Conservation (phyloP, 2,329 filamentous ascomycete species). For the Xylaria multiplex region DNA sequence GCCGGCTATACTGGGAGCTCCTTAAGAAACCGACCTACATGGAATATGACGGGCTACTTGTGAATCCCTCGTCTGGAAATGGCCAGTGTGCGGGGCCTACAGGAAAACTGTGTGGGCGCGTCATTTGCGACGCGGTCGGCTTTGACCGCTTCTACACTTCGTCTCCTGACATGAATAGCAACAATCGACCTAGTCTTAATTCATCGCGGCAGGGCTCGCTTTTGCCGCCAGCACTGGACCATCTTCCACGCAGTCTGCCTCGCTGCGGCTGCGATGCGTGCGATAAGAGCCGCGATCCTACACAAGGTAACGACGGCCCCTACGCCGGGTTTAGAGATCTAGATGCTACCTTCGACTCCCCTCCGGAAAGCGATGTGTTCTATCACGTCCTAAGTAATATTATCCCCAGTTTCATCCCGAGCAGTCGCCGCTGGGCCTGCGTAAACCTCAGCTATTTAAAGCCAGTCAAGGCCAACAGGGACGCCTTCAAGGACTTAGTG, state of each 20-base stretch:
- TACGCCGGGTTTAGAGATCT: conserved; percentile 56
- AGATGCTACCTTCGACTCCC: conserved; percentile 49
- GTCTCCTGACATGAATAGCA: conserved; percentile 38
- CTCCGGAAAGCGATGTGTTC: conserved; percentile 56
- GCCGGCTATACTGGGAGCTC: conserved; percentile 59
- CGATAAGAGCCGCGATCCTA: conserved; percentile 37
- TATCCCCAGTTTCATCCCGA: conserved; percentile 58
- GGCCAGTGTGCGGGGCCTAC: conserved; percentile 40
- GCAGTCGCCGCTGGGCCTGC: conserved; percentile 57
- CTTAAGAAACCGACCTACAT: conserved; percentile 58
- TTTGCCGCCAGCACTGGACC: conserved; percentile 46
- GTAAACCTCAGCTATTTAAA: conserved; percentile 53
- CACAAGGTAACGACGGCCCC: conserved; percentile 43
- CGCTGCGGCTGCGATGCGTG: conserved; percentile 56
- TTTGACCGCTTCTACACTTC: conserved; percentile 50
- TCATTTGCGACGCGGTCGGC: conserved; percentile 57
- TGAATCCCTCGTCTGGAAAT: conserved; percentile 46
- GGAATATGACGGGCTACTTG: conserved; percentile 57
- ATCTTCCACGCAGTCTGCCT: conserved; percentile 54
- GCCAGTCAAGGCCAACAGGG: conserved; percentile 55
- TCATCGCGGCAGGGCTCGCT: conserved; percentile 26
- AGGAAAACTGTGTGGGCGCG: conserved; percentile 52
- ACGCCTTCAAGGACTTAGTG: conserved; percentile 61
- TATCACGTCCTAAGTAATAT: conserved; percentile 56
- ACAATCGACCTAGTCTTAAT: conserved; percentile 8